Evolutionary conservation across 2,329 filamentous ascomycete genomes (phyloP).

Genomic region (Onygenales sp.): DNA sequence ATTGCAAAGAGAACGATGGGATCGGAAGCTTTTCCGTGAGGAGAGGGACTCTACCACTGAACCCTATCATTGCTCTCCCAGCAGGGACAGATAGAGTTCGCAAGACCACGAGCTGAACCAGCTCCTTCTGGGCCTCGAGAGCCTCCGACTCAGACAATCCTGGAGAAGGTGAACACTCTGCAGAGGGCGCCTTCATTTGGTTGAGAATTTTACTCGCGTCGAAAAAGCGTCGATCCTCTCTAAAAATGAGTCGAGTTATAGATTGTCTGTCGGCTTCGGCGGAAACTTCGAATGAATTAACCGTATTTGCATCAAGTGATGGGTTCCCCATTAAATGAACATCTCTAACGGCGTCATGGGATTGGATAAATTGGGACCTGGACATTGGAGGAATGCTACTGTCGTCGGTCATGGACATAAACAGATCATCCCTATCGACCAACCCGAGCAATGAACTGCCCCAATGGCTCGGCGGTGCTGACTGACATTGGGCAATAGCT

Average conservation of each 20-base stretch:
- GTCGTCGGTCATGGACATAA: slow-evolving; percentile 49
- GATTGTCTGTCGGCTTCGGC: slow-evolving; percentile 75
- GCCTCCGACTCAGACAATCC: slow-evolving; percentile 79
- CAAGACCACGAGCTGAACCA: slow-evolving; percentile 76
- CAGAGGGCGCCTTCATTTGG: slow-evolving; percentile 66
- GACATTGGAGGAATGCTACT: slow-evolving; percentile 26
- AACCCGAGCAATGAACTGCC: slow-evolving; percentile 59
- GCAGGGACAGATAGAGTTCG: slow-evolving; percentile 82
- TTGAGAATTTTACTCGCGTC: slow-evolving; percentile 82
- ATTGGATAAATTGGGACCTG: slow-evolving; percentile 36
- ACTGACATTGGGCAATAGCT: slow-evolving; percentile 73
- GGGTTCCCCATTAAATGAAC: slow-evolving; percentile 62
- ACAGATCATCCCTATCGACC: slow-evolving; percentile 73
- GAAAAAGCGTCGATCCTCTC: slow-evolving; percentile 78
- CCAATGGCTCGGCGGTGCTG: slow-evolving; percentile 72
- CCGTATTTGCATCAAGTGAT: slow-evolving; percentile 38
- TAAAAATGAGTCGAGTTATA: slow-evolving; percentile 79
- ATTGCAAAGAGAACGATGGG: slow-evolving; percentile 83
- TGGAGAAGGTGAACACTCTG: slow-evolving; percentile 65
- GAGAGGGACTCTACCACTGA: slow-evolving; percentile 74
- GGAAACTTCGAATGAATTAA: slow-evolving; percentile 61
- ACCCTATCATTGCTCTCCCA: slow-evolving; percentile 80
- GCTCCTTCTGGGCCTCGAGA: slow-evolving; percentile 82
- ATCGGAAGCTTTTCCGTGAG: slow-evolving; percentile 88
- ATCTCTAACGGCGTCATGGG: slow-evolving; percentile 62